These are phyloP conservation scores for Huntiella moniliformis DNA, from an alignment of 2,329 filamentous ascomycete species.

Conservation along the genomic window DNA sequence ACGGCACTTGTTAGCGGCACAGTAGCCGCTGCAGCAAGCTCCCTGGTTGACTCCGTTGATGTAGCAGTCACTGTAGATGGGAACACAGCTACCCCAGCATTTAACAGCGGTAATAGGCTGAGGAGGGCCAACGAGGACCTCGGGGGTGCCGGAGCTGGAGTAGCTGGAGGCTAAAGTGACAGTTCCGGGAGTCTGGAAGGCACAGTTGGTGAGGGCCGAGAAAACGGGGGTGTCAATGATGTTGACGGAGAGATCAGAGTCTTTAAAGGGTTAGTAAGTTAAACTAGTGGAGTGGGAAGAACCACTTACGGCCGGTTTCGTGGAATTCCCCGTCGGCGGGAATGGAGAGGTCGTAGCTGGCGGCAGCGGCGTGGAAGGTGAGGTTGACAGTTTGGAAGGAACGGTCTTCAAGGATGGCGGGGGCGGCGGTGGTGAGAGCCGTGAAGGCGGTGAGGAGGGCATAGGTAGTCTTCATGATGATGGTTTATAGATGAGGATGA, in stretches of 20 bases:
- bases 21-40: slow-evolving; percentile 26
- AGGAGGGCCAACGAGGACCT: slow-evolving; percentile 26
- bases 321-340: slow-evolving; percentile 22
- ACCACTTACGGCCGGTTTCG: slow-evolving; percentile 22
- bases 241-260: slow-evolving; percentile 22
- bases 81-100: slow-evolving; percentile 25
- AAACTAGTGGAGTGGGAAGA: background rate
- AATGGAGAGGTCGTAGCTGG: slow-evolving; percentile 23
- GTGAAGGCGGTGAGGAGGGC: slow-evolving; percentile 7
- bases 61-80: slow-evolving; percentile 23
- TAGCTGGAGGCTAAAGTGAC: slow-evolving; percentile 16
- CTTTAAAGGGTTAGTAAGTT: slow-evolving; percentile 15
- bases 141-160: slow-evolving; percentile 18
- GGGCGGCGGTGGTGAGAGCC: slow-evolving; percentile 5
- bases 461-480: slow-evolving; percentile 10
- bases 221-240: slow-evolving; percentile 26
- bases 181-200: slow-evolving; percentile 22
- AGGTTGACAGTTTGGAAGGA: slow-evolving; percentile 23
- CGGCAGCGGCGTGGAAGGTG: slow-evolving; percentile 25
- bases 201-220: slow-evolving; percentile 24
- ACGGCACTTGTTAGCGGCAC: slow-evolving; percentile 23
- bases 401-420: slow-evolving; percentile 7
- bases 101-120: slow-evolving; percentile 24
- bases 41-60: slow-evolving; percentile 20
- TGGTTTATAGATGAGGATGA: no score